Conservation (phyloP, 441 rosid species). For the Mallotus repandus region DNA sequence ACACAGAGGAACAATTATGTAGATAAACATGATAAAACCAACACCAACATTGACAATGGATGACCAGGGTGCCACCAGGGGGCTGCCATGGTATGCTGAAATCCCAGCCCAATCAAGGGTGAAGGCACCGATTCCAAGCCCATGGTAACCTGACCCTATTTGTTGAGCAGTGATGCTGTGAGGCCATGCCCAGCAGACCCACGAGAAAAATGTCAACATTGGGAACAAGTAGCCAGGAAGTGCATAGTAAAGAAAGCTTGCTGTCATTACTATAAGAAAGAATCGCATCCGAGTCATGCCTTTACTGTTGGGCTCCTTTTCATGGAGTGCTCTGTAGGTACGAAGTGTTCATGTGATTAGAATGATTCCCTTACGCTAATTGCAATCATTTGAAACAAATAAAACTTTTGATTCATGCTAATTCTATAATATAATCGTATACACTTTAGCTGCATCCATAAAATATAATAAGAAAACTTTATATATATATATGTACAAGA, state of each 20-base stretch:
- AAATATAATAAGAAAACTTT: too few species aligned
- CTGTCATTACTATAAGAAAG: slow-evolving; percentile 54
- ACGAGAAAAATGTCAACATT: slow-evolving; percentile 88
- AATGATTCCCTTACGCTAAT: background rate
- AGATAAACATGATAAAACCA: slow-evolving; percentile 87
- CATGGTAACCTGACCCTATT: slow-evolving; percentile 89
- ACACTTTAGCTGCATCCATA: background rate
- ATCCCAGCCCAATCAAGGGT: slow-evolving; percentile 97
- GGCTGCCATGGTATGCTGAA: slow-evolving; percentile 96
- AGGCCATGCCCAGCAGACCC: slow-evolving; percentile 98
- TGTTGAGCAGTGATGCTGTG: slow-evolving; percentile 84
- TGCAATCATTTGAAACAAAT: background rate
- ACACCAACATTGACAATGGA: slow-evolving; percentile 82
- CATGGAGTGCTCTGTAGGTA: slow-evolving; percentile 79
- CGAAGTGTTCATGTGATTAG: slow-evolving; percentile 5
- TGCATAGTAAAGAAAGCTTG: slow-evolving; percentile 74
- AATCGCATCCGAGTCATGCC: slow-evolving; percentile 75
- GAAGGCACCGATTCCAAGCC: slow-evolving; percentile 86
- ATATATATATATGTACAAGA: too few species aligned
- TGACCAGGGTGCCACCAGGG: slow-evolving; percentile 85
- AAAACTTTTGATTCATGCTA: background rate
- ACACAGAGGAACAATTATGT: slow-evolving; percentile 83
- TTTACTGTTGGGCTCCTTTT: slow-evolving; percentile 53
- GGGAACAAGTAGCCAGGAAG: slow-evolving; percentile 87
- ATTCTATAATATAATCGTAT: too few species aligned